Percentiles rank a stretch among this genome's conserved stretches.
These are phyloP conservation scores for Gomphus sp. DNA, from an alignment of 1,284 basidiomycete genomes.

Conservation along the genomic window DNA sequence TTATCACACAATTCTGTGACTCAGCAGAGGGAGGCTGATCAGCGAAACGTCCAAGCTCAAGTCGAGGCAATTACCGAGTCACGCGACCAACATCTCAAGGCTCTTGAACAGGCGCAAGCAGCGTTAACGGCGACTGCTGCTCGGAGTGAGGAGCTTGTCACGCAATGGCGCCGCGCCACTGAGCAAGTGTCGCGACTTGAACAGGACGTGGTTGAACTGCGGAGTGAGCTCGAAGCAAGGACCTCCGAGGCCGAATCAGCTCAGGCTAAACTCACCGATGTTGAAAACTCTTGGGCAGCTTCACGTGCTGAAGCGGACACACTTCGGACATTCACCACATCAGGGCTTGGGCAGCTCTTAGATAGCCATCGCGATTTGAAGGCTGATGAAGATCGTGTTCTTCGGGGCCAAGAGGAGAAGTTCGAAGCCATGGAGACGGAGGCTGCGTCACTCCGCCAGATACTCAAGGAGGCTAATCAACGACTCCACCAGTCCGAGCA, in stretches of 20 bases:
- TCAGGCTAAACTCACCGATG: conserved; percentile 55
- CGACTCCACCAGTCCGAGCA: conserved; percentile 61
- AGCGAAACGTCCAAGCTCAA: conserved; percentile 53
- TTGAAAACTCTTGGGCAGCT: conserved; percentile 80
- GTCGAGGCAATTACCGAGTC: conserved; percentile 62
- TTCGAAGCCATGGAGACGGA: conserved; percentile 75
- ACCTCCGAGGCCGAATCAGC: conserved; percentile 66
- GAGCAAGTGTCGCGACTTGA: conserved; percentile 64
- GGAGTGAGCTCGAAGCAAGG: conserved; percentile 68
- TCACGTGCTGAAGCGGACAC: conserved; percentile 86
- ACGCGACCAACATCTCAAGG: conserved; percentile 76
- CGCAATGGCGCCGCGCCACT: conserved; percentile 59
- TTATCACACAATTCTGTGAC: conserved; percentile 67
- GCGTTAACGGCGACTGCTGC: conserved; percentile 70
- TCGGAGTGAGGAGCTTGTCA: conserved; percentile 78
- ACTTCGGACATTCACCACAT: conserved; percentile 75
- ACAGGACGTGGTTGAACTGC: conserved; percentile 65
- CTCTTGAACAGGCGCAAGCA: conserved; percentile 77
- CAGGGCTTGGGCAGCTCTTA: conserved; percentile 75
- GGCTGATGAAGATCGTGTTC: conserved; percentile 67
- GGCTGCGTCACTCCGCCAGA: conserved; percentile 58
- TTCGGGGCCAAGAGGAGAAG: conserved; percentile 72
- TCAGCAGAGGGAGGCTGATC: conserved; percentile 77
- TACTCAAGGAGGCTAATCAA: conserved; percentile 71
- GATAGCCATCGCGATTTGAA: conserved; percentile 75